Conservation (phyloP, 768 basidiomycete genomes). For the Boletus insuetus region DNA sequence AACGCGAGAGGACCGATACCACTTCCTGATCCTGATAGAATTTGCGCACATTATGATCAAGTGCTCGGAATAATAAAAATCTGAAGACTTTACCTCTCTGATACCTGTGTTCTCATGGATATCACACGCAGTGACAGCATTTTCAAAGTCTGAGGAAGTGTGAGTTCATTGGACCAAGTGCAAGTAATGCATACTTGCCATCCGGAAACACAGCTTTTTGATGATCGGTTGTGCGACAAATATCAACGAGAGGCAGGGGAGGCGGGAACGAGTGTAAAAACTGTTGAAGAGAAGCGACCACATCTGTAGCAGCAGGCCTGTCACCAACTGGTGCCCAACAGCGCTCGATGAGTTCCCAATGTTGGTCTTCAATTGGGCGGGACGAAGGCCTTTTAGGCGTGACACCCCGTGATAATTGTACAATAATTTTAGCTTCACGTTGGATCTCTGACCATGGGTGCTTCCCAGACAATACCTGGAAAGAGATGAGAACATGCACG, state of each 20-base stretch:
- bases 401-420: not conserved
- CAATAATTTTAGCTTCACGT: slow-evolving; percentile 3
- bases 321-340: slow-evolving; percentile 1
- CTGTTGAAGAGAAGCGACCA: not conserved
- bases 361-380: not conserved
- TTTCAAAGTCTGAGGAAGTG: no score
- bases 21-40: no score
- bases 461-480: slow-evolving; percentile 21
- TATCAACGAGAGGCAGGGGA: not conserved
- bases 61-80: no score
- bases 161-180: no score
- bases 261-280: not conserved
- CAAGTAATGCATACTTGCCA: no score
- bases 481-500: not conserved
- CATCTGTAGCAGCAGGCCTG: not conserved
- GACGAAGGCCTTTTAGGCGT: not conserved
- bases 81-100: no score
- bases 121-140: no score
- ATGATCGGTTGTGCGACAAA: no score
- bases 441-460: not conserved
- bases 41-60: no score
- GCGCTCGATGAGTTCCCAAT: slow-evolving; percentile 9
- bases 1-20: no score
- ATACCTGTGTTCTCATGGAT: no score
- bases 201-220: no score